Conservation (phyloP, 2,329 filamentous ascomycete species). For the Fusarium continuum region DNA sequence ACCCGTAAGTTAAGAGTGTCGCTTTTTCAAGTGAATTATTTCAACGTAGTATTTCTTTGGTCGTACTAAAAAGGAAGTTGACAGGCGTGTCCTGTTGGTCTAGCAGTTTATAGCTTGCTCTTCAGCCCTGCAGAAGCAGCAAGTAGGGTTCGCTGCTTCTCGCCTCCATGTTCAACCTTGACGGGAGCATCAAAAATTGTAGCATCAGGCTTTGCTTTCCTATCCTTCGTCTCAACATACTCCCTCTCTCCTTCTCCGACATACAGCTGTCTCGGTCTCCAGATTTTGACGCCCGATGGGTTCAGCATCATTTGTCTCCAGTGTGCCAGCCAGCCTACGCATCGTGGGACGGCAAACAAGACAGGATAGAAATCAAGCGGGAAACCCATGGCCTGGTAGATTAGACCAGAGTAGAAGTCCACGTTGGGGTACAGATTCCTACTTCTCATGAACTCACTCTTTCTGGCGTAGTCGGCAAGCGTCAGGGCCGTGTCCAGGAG, state of each 20-base stretch:
- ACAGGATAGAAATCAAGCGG: conserved; percentile 63
- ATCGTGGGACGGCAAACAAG: conserved; percentile 60
- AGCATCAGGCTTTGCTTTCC: conserved; percentile 43
- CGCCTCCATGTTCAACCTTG: conserved; percentile 21
- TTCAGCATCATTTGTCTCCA: conserved; percentile 62
- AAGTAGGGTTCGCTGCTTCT: conserved; percentile 9
- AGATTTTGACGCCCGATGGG: conserved; percentile 59
- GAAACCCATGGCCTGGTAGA: conserved; percentile 64
- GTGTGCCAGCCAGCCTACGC: conserved; percentile 62
- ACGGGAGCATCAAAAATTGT: conserved; percentile 14
- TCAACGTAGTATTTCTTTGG: too few relatives aligned
- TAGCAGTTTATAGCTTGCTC: conserved; percentile 9
- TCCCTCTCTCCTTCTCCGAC: conserved; percentile 55
- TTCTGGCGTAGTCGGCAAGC: conserved; percentile 56
- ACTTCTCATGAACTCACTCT: conserved; percentile 59
- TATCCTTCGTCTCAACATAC: conserved; percentile 52
- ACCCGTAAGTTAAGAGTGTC: too few relatives aligned
- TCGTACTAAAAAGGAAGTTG: too few relatives aligned
- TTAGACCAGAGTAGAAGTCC: conserved; percentile 62
- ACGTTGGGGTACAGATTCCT: conserved; percentile 61
- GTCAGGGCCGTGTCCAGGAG: conserved; percentile 59
- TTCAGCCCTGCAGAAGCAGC: neutral
- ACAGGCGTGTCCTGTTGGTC: too few relatives aligned
- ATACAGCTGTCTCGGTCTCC: conserved; percentile 60
- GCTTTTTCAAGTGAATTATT: too few relatives aligned